Evolutionary conservation across 1,284 basidiomycete species (phyloP).

Genomic region (Melampsora abietis-canadensis): DNA sequence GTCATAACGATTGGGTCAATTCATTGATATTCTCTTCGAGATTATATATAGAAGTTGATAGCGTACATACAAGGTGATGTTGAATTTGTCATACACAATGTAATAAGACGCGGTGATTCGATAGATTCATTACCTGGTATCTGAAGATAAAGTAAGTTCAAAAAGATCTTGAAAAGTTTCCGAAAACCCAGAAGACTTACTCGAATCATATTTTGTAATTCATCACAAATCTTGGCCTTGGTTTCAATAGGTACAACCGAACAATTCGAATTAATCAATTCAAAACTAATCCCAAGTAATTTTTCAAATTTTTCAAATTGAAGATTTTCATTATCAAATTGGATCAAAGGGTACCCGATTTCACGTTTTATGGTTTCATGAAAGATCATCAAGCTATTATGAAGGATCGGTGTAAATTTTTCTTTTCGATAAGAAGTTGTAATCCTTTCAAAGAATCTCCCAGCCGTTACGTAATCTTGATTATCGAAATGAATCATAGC

Average conservation of each 20-base stretch:
- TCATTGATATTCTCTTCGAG: not conserved
- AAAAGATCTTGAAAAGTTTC: not conserved
- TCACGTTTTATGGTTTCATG: slow-evolving; percentile 59
- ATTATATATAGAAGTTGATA: slow-evolving; percentile 8
- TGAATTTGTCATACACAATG: not conserved
- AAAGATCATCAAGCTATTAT: slow-evolving; percentile 70
- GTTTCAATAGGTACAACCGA: not conserved
- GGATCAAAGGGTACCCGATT: not conserved
- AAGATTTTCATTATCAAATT: not conserved
- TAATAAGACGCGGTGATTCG: not conserved
- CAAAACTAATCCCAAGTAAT: slow-evolving; percentile 14
- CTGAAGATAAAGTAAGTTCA: not conserved
- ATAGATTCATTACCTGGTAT: not conserved
- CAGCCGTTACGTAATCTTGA: slow-evolving; percentile 75
- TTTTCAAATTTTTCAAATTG: not conserved
- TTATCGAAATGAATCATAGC: slow-evolving; percentile 74
- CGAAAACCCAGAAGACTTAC: not conserved
- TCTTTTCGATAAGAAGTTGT: slow-evolving; percentile 77
- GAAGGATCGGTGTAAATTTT: slow-evolving; percentile 68
- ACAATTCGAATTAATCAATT: slow-evolving; percentile 6
- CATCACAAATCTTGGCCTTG: slow-evolving; percentile 1
- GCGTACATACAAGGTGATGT: not conserved
- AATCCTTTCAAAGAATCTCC: slow-evolving; percentile 85
- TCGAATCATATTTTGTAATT: not conserved
- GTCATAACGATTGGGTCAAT: not conserved